phyloP scores from a whole-genome alignment of 2,329 filamentous ascomycete genomes.

The Lasiodiplodia sp. region DNA sequence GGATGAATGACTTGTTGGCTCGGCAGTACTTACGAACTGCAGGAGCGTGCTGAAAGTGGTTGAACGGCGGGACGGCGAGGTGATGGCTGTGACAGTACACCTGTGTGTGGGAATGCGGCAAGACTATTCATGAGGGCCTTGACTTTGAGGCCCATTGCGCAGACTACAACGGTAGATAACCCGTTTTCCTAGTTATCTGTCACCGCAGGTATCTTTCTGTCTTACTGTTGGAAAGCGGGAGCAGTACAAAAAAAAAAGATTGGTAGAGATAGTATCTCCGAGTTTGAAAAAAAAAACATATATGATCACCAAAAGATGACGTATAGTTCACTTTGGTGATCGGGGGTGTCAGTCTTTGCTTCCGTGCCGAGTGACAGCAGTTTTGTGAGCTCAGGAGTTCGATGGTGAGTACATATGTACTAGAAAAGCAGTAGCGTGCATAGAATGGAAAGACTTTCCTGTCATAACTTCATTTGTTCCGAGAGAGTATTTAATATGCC shows the following conservation, averaged over 20 bases:
- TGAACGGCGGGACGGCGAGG: not conserved
- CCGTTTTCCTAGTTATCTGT: not conserved
- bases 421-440: not conserved
- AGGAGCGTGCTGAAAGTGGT: not conserved
- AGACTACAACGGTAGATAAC: not conserved
- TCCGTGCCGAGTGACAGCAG: not conserved
- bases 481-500: slow-evolving; percentile 4
- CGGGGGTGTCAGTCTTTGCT: not conserved
- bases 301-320: not conserved
- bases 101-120: not conserved
- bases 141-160: not conserved
- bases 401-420: no score
- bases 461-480: slow-evolving; percentile 9
- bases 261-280: not conserved
- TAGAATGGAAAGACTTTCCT: not conserved
- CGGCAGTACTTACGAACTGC: not conserved
- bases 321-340: not conserved
- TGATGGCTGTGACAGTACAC: not conserved
- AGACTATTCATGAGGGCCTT: not conserved
- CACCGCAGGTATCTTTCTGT: not conserved
- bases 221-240: slow-evolving; percentile 7
- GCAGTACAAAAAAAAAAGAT: slow-evolving; percentile 13
- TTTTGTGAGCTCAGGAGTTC: not conserved
- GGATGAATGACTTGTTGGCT: not conserved
- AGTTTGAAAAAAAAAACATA: not conserved